Evolutionary conservation across 2,329 filamentous ascomycete genomes (phyloP), one percentile per base, ranked within the genome.

Genomic region (Nigrograna mackinnonii): DNA sequence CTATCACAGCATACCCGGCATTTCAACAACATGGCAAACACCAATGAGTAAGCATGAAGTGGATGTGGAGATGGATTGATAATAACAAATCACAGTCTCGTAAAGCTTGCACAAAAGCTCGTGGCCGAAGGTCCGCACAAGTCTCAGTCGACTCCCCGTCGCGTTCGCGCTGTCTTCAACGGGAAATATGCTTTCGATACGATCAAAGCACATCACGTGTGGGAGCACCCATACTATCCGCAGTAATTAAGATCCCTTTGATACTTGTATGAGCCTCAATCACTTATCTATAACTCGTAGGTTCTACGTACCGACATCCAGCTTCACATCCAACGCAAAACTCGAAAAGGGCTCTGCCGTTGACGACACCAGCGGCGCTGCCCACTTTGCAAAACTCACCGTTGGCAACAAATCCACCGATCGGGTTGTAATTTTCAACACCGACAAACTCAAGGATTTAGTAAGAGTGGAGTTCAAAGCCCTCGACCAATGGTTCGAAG

Each of bases 401-500:
- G 50, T 55, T 12, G 55, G 53, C 12, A 41, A 48, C 21, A 49
- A 39, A 14, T 41, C 30, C 22, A 63, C 55, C 2, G 35, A 55
- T 6, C 50, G 58, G 11, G 40, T 67, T 6, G 35, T 69, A 6
- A 43, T 63, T 12, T 66, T 69, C 48, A 49, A 53, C 14, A 54
- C 54, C 1, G 37, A 31, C 4, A 14, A 38, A 4, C 47, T 69
- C 6, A 42, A 51, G 4, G 49, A 58, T 9, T 53, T 68, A 9
- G 52, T 65, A 5, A 65, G 63, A 31, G 39, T 68, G 3, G 59
- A 65, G 18, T 67, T 68, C 37, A 30, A 44, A 4, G 54, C 52
- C 4, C 35, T 66, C 35, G 72, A 76, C 30, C 59, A 69, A 35
- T 79, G 76, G 75, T 76, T 76, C 50, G 82, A 84, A 55, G 83